Conservation (phyloP, 257 asterid species). For the Solanum dulcamara region DNA sequence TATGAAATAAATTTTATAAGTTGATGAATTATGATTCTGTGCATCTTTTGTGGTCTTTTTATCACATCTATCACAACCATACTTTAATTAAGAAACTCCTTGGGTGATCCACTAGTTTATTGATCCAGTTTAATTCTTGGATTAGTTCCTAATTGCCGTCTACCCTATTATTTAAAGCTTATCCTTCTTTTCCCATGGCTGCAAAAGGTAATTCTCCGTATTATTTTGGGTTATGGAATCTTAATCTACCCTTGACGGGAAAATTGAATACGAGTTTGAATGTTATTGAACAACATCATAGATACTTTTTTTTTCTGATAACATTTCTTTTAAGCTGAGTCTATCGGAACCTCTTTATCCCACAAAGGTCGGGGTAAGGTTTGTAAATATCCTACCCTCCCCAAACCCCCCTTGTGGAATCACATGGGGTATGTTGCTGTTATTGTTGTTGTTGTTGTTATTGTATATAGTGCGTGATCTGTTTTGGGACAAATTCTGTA, state of each 20-base stretch:
- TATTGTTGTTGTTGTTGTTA: not conserved
- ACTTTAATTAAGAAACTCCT: not conserved
- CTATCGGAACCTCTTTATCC: not conserved
- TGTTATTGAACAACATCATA: not conserved
- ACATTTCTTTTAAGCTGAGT: not conserved
- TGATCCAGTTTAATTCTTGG: not conserved
- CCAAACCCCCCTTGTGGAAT: not conserved
- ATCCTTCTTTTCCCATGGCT: not conserved
- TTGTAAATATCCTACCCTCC: not conserved
- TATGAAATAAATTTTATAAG: not conserved
- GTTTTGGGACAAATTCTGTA: not conserved
- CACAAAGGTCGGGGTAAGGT: not conserved
- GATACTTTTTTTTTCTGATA: not conserved
- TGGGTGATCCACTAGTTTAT: not conserved
- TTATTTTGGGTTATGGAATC: not conserved
- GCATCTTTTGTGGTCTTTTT: not conserved
- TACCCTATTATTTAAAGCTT: not conserved
- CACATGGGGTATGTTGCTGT: not conserved
- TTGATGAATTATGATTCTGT: not conserved
- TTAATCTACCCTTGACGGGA: not conserved
- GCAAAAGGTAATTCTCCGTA: not conserved
- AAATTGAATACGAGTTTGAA: not conserved
- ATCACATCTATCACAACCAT: not conserved
- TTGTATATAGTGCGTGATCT: not conserved
- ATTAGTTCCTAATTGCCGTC: not conserved